Evolutionary conservation across 148 eudicot genomes (phyloP).

Genomic region (Vaccinium macrocarpon): DNA sequence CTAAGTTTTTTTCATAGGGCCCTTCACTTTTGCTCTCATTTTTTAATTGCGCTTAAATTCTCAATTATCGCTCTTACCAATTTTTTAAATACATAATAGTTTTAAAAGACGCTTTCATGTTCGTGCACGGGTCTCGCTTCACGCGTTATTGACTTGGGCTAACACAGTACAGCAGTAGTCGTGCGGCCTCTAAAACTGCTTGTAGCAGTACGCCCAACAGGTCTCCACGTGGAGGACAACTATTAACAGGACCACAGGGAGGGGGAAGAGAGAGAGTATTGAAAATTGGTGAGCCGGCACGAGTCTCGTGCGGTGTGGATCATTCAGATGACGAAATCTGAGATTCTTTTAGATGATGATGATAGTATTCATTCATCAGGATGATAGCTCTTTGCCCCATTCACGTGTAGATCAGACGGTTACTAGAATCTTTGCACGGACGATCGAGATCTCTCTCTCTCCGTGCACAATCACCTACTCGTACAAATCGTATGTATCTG

Average conservation of each 20-base stretch:
- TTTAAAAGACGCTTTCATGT: too few relatives aligned
- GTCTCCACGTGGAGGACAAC: neutral
- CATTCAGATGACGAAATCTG: neutral
- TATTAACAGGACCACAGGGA: neutral
- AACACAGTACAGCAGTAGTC: too few relatives aligned
- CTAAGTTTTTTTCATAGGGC: too few relatives aligned
- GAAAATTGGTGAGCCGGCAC: neutral
- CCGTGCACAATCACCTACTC: too few relatives aligned
- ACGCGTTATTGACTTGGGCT: too few relatives aligned
- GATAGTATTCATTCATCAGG: neutral
- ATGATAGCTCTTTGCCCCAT: neutral
- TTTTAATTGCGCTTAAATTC: too few relatives aligned
- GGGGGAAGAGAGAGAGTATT: neutral
- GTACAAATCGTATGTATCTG: too few relatives aligned
- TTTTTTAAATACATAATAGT: too few relatives aligned
- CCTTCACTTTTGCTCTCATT: too few relatives aligned
- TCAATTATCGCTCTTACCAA: too few relatives aligned
- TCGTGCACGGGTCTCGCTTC: too few relatives aligned
- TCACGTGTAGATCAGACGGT: constrained; percentile 5
- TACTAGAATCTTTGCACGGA: constrained; percentile 8
- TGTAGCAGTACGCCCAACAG: neutral
- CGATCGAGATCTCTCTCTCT: neutral
- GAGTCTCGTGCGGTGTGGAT: neutral
- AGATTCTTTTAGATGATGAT: neutral
- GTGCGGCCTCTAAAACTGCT: too few relatives aligned